Percentiles rank a stretch among this genome's conserved stretches.
These are phyloP conservation scores for Gomphus bonarii DNA, from an alignment of 1,284 basidiomycete genomes.

Conservation along the genomic window DNA sequence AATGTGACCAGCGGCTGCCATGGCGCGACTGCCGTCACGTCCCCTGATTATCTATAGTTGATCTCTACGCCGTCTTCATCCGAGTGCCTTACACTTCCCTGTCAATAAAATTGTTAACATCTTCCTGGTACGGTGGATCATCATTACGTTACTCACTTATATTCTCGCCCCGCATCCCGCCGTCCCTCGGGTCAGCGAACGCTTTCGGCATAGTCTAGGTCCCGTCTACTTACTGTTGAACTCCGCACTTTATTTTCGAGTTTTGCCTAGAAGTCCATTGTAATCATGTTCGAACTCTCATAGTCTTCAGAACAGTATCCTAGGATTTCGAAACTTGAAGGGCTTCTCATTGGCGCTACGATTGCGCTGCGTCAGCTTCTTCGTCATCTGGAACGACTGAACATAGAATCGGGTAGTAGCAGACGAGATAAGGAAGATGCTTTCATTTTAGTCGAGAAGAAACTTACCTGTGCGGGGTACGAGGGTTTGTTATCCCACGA, in stretches of 20 bases:
- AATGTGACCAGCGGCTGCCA: background rate
- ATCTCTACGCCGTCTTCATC: background rate
- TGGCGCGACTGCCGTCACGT: background rate
- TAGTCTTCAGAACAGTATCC: background rate
- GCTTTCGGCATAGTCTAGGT: background rate
- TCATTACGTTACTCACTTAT: background rate
- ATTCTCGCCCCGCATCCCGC: background rate
- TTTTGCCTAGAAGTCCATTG: background rate
- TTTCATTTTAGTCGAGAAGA: background rate
- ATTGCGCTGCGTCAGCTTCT: too few species aligned
- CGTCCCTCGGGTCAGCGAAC: background rate
- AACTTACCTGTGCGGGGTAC: background rate
- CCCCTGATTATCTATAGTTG: background rate
- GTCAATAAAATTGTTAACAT: background rate
- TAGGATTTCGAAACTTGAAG: background rate
- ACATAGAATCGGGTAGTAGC: too few species aligned
- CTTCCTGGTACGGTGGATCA: background rate
- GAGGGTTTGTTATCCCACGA: background rate
- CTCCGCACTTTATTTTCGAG: conserved; percentile 2
- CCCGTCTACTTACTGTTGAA: background rate
- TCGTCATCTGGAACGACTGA: too few species aligned
- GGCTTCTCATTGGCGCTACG: too few species aligned
- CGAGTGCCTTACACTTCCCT: background rate
- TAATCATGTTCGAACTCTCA: background rate
- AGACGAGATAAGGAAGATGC: background rate